Evolutionary conservation across 2,329 filamentous ascomycete genomes (phyloP).

Genomic region (Orbilia oligospora): DNA sequence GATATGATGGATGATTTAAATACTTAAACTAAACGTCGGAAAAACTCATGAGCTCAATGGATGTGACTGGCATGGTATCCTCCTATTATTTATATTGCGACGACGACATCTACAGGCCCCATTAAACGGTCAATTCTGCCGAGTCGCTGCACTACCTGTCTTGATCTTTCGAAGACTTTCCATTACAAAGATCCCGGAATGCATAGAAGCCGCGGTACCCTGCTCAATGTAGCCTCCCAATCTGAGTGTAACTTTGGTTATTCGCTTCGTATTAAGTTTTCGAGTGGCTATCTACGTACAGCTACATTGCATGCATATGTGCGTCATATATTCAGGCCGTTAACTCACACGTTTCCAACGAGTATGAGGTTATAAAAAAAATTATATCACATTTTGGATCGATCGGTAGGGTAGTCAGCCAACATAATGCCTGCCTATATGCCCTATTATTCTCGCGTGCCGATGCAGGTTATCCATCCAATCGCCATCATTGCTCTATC

Average conservation of each 20-base stretch:
- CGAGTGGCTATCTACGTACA: not conserved
- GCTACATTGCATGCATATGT: slow-evolving; percentile 29
- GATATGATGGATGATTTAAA: not conserved
- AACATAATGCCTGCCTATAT: slow-evolving; percentile 30
- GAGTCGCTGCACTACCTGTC: not conserved
- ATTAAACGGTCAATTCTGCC: not conserved
- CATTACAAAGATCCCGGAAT: slow-evolving; percentile 4
- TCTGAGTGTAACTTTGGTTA: not conserved
- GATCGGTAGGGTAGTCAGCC: slow-evolving; percentile 17
- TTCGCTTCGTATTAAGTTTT: slow-evolving; percentile 29
- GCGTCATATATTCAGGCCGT: slow-evolving; percentile 11
- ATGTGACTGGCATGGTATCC: not conserved
- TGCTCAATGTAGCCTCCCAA: slow-evolving; percentile 5
- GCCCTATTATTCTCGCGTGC: slow-evolving; percentile 25
- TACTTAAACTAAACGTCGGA: not conserved
- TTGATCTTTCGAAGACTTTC: not conserved
- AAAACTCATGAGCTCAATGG: not conserved
- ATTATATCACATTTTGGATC: slow-evolving; percentile 39
- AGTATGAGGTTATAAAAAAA: not conserved
- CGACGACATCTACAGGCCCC: no score
- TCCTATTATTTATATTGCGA: slow-evolving; percentile 1
- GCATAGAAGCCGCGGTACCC: not conserved
- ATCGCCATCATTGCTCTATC: slow-evolving; percentile 15
- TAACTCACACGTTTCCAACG: not conserved
- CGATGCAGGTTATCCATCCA: slow-evolving; percentile 23